Base-by-base conservation (phyloP, 2,329 filamentous ascomycete species). In the Aspergillus sergii region DNA sequence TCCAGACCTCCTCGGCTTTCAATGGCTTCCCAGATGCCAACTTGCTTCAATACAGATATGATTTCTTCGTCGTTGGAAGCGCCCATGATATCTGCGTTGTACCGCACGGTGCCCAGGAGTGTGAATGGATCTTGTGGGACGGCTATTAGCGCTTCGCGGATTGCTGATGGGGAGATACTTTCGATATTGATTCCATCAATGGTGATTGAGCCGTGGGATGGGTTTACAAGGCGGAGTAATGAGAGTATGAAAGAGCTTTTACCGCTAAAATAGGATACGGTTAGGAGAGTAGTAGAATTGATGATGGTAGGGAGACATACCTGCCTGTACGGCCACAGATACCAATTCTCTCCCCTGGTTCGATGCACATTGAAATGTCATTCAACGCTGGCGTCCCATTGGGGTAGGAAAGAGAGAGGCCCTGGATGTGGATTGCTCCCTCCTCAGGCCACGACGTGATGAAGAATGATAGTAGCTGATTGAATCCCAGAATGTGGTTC, bases 1-100 rank as follows among this genome's bases (percentile, higher is more conserved):
- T 79, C 72, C 0, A 84, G 68, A 0, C 79, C 80, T 1, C 79
- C 80, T 2, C 70, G 69, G 0, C 70, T 61, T 1, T 78, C 72
- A 14, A 85, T 72, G 0, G 74, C 69, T 1, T 75, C 67, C 76
- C 78, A 81, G 0, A 86, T 71, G 19, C 81, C 76, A 0, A 85
- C 82, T 58, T 81, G 81, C 53, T 77, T 72, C 2, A 88, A 72
- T 0, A 79, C 80, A n/a, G 72, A 64, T 30, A 78, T 73, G 57
- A 83, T 79, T 1, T 78, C 73, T 28, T 76, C 73, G 55, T 83
- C 78, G 76, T 74, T 50, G 73, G 73, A 7, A 65, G 68, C 8
- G 68, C 67, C 12, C 73, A 66, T 0, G 14, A 84, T 83, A 64
- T 86, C 84, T 1, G 83, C 72, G 28, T 86, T 87, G 16, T 76